These are phyloP conservation scores for Wallacemonas sp. DNA, from an alignment of 208 protist genomes.

Conservation along the genomic window DNA sequence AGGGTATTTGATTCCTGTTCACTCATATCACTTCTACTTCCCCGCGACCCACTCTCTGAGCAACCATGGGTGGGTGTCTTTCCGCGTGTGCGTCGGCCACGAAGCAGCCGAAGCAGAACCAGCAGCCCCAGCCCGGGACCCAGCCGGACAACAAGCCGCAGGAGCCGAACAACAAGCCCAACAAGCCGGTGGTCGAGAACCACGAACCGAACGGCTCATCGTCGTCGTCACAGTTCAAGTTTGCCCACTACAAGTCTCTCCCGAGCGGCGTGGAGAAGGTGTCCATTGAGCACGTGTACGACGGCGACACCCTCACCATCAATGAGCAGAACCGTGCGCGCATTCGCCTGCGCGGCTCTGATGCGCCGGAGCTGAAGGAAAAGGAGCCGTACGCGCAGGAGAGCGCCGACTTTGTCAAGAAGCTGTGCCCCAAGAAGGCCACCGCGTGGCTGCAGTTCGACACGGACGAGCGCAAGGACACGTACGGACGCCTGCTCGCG, in stretches of 20 bases:
- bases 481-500: slow-evolving; percentile 41
- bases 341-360: slow-evolving; percentile 51
- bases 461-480: slow-evolving; percentile 28
- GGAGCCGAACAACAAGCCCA: too few relatives aligned
- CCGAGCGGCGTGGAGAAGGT: slow-evolving; percentile 34
- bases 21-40: neutral
- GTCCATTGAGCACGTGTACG: slow-evolving; percentile 57
- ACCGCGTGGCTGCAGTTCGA: slow-evolving; percentile 37
- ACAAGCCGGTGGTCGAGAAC: neutral
- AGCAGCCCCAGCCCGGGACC: neutral
- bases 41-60: neutral
- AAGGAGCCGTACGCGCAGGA: slow-evolving; percentile 55
- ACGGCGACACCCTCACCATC: slow-evolving; percentile 68
- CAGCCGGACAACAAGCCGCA: neutral
- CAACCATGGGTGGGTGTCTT: slow-evolving; percentile 1
- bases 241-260: slow-evolving; percentile 35
- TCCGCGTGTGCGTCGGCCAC: slow-evolving; percentile 1
- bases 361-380: slow-evolving; percentile 51
- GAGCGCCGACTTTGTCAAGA: slow-evolving; percentile 40
- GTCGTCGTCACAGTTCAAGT: slow-evolving; percentile 4
- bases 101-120: slow-evolving; percentile 5
- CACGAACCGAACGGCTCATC: neutral
- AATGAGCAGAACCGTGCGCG: slow-evolving; percentile 26
- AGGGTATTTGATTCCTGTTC: slow-evolving; percentile 1
- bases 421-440: slow-evolving; percentile 29